phyloP scores from a whole-genome alignment of 306 rosid genomes.

The Sesbania bispinosa region DNA sequence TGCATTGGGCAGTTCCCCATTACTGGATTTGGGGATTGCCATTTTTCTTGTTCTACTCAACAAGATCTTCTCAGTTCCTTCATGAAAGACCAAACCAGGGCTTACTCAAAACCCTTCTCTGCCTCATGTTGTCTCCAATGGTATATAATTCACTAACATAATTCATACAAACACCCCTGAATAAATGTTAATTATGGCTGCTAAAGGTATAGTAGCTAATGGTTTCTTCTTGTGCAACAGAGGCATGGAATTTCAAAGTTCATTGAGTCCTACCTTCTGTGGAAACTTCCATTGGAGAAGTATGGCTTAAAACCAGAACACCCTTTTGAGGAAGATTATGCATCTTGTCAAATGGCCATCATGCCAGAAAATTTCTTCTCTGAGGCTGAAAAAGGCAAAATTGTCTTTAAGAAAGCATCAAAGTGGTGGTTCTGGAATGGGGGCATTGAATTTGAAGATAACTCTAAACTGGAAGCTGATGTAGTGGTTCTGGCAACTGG shows the following conservation, averaged over 20 bases:
- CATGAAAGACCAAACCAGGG: constrained; percentile 56
- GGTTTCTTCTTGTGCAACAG: constrained; percentile 43
- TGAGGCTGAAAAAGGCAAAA: constrained; percentile 73
- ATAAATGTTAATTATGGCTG: neutral
- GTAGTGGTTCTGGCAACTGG: constrained; percentile 75
- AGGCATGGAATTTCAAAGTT: constrained; percentile 61
- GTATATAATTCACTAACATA: constrained; percentile 21
- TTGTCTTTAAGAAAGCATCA: constrained; percentile 52
- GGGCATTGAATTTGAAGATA: constrained; percentile 76
- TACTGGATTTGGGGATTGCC: constrained; percentile 90
- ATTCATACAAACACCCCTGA: neutral
- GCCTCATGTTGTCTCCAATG: constrained; percentile 60
- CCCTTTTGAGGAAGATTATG: constrained; percentile 74
- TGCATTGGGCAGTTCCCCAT: constrained; percentile 82
- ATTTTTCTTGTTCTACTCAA: constrained; percentile 47
- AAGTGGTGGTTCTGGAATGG: constrained; percentile 70
- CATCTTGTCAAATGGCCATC: constrained; percentile 83
- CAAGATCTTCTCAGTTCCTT: constrained; percentile 42
- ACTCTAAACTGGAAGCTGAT: constrained; percentile 55
- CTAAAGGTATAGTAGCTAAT: neutral
- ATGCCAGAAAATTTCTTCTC: constrained; percentile 68
- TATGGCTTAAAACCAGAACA: constrained; percentile 71
- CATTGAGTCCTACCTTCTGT: constrained; percentile 60
- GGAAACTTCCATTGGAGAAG: constrained; percentile 72
- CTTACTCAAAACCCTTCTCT: constrained; percentile 49